Percentiles rank a stretch among this genome's conserved stretches.
phyloP scores from a whole-genome alignment of 169 alveolate genomes.

The Plasmodium cynomolgi region DNA sequence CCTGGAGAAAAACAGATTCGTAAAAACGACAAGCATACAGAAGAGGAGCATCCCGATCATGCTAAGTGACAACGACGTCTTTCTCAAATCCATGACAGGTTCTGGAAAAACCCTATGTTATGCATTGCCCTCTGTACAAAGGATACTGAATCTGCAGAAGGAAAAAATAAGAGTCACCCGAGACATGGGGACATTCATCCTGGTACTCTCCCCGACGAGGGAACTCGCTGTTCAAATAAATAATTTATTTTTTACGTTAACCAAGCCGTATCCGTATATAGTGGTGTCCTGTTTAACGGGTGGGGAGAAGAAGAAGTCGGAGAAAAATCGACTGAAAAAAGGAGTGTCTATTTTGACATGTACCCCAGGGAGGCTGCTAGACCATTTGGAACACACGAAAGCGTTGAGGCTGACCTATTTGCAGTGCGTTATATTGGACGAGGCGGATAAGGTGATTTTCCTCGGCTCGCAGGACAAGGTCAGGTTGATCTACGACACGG shows the following conservation, averaged over 20 bases:
- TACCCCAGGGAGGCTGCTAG: slow-evolving; percentile 98
- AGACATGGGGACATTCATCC: slow-evolving; percentile 86
- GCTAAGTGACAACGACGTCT: slow-evolving; percentile 92
- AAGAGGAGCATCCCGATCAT: slow-evolving; percentile 93
- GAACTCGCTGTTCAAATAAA: slow-evolving; percentile 91
- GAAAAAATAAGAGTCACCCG: slow-evolving; percentile 76
- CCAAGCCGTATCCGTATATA: slow-evolving; percentile 83
- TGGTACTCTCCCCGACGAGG: slow-evolving; percentile 90
- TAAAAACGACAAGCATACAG: slow-evolving; percentile 88
- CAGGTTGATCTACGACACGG: slow-evolving; percentile 85
- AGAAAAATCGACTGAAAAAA: slow-evolving; percentile 91
- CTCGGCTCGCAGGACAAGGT: slow-evolving; percentile 96
- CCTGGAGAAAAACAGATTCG: slow-evolving; percentile 81
- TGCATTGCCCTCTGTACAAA: slow-evolving; percentile 93
- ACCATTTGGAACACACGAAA: slow-evolving; percentile 92
- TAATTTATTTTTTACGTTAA: slow-evolving; percentile 70
- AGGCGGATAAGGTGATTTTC: slow-evolving; percentile 98
- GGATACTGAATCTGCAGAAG: slow-evolving; percentile 59
- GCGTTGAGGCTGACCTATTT: slow-evolving; percentile 90
- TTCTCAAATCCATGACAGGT: slow-evolving; percentile 96
- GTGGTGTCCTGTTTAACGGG: slow-evolving; percentile 87
- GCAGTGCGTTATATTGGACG: slow-evolving; percentile 93
- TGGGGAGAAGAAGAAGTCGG: slow-evolving; percentile 92
- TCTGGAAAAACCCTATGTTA: slow-evolving; percentile 97
- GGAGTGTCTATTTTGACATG: slow-evolving; percentile 95